A percentile compares a stretch with the other conserved stretches of the same genome.
These are phyloP conservation scores for Alternaria sp. DNA, from an alignment of 2,329 filamentous ascomycete genomes.

Conservation along the genomic window DNA sequence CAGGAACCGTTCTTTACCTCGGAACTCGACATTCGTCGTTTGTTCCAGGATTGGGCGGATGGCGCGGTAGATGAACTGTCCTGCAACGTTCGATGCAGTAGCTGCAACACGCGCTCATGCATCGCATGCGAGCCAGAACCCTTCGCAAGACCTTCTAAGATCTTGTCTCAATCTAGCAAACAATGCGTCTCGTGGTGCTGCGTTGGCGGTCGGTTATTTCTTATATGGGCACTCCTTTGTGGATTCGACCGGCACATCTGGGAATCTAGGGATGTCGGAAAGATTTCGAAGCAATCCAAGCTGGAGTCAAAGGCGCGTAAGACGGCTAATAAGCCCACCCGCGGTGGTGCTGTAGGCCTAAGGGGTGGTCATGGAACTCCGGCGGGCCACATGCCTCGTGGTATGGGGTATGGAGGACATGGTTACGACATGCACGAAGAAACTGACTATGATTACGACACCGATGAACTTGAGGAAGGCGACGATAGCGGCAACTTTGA, in stretches of 20 bases:
- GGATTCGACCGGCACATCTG: conserved; percentile 45
- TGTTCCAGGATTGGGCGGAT: conserved; percentile 28
- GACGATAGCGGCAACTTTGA: not conserved
- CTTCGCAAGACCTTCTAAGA: conserved; percentile 1
- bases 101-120: conserved; percentile 26
- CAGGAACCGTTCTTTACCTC: conserved; percentile 14
- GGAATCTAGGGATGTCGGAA: not conserved
- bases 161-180: conserved; percentile 9
- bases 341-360: conserved; percentile 16
- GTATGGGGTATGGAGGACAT: conserved; percentile 22
- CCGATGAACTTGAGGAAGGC: not conserved
- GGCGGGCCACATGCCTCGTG: conserved; percentile 12
- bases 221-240: conserved; percentile 51
- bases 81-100: conserved; percentile 26
- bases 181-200: conserved; percentile 47
- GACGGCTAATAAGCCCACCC: not conserved
- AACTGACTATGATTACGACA: not conserved
- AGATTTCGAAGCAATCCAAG: not conserved
- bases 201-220: conserved; percentile 38
- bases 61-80: conserved; percentile 12
- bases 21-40: conserved; percentile 14
- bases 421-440: not conserved
- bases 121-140: conserved; percentile 25
- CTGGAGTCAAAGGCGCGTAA: not conserved
- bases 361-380: conserved; percentile 1